Evolutionary conservation across 495 filamentous ascomycete species (phyloP).

Genomic region (Penicillium argentinense): DNA sequence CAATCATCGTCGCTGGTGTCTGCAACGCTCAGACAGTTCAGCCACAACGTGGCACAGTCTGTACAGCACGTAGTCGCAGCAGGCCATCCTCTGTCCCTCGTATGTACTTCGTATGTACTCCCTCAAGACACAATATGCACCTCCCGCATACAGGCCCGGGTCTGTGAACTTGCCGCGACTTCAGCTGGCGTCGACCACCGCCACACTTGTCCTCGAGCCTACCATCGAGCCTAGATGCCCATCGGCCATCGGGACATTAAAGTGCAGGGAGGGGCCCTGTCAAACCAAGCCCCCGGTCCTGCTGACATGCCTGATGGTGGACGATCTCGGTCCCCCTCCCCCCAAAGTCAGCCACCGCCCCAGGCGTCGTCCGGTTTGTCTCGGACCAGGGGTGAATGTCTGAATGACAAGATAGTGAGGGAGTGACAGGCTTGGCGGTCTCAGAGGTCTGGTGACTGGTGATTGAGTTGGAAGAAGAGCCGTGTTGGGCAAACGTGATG

Average conservation of each 20-base stretch:
- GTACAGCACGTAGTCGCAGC: too few species aligned
- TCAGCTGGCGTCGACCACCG: not conserved
- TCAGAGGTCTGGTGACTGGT: not conserved
- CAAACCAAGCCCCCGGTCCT: not conserved
- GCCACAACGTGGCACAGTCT: constrained; percentile 12
- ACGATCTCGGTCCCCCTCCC: not conserved
- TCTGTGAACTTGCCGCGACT: not conserved
- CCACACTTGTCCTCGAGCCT: not conserved
- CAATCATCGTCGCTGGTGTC: not conserved
- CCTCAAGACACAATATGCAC: too few species aligned
- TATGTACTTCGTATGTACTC: too few species aligned
- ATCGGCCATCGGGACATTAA: constrained; percentile 9
- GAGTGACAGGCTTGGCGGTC: not conserved
- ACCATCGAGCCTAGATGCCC: not conserved
- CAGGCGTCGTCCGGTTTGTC: not conserved
- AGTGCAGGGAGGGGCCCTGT: constrained; percentile 15
- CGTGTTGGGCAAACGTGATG: not conserved
- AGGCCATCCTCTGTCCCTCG: too few species aligned
- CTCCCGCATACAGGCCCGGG: too few species aligned
- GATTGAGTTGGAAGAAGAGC: not conserved
- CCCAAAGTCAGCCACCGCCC: not conserved
- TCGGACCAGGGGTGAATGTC: too few species aligned
- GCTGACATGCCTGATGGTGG: not conserved
- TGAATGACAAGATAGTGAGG: too few species aligned
- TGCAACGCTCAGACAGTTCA: constrained; percentile 1